A percentile compares a stretch with the other conserved stretches of the same genome.
Evolutionary conservation across 257 asterid genomes (phyloP).

Genomic region (Eucommia ulmoides): DNA sequence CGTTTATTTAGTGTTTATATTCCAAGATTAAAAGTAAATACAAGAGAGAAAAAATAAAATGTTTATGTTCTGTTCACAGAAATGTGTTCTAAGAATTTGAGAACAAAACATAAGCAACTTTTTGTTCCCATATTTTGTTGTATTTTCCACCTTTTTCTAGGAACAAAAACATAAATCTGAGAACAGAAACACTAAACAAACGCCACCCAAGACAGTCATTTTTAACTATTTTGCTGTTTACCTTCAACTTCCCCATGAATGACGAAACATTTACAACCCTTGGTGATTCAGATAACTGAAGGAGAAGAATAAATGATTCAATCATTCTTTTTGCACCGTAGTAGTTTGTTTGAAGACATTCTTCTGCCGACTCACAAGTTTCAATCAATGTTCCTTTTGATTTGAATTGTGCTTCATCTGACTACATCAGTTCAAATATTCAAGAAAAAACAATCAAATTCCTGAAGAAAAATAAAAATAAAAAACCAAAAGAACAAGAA

Average conservation of each 20-base stretch:
- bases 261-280: constrained; percentile 44
- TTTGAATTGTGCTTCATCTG: constrained; percentile 8
- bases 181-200: too few species aligned
- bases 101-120: too few species aligned
- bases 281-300: constrained; percentile 28
- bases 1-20: too few species aligned
- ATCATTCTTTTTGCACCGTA: constrained; percentile 26
- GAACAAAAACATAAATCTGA: too few species aligned
- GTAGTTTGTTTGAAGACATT: constrained; percentile 31
- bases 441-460: neutral
- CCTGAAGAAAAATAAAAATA: constrained; percentile 3
- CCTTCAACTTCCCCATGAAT: constrained; percentile 27
- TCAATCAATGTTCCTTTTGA: constrained; percentile 14
- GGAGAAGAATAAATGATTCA: constrained; percentile 29
- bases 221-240: constrained; percentile 3
- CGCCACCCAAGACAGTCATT: too few species aligned
- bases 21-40: too few species aligned
- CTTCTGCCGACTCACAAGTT: constrained; percentile 20
- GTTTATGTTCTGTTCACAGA: too few species aligned
- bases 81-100: too few species aligned
- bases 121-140: too few species aligned
- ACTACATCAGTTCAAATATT: constrained; percentile 8
- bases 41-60: too few species aligned
- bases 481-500: neutral
- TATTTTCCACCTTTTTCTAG: too few species aligned